Conservation (phyloP, 805 yeast genomes). For the Lipomyces yamadae region DNA sequence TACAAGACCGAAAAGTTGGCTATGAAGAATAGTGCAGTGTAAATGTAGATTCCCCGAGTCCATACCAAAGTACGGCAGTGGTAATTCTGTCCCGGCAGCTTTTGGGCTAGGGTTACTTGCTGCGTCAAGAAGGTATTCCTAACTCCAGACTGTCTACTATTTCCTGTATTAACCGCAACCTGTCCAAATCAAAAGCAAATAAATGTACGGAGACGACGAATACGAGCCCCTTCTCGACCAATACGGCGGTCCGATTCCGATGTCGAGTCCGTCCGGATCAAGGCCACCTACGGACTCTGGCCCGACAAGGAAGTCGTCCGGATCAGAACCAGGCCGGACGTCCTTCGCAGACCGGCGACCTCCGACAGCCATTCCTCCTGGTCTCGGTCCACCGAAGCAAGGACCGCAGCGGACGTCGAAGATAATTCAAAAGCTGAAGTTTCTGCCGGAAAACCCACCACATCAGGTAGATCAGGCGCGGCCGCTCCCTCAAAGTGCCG, state of each 20-base stretch:
- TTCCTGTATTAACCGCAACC: background rate
- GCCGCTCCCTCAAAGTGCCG: slow-evolving; percentile 64
- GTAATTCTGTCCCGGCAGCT: no score
- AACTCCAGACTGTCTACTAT: no score
- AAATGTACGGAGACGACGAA: slow-evolving; percentile 8
- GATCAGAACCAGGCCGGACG: background rate
- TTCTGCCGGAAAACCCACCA: slow-evolving; percentile 66
- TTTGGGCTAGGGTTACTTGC: background rate
- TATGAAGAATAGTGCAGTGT: no score
- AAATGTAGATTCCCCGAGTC: no score
- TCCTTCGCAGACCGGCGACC: slow-evolving; percentile 5
- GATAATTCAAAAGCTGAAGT: slow-evolving; percentile 83
- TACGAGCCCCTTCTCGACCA: slow-evolving; percentile 5
- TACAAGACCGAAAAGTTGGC: background rate
- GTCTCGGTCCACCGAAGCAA: slow-evolving; percentile 25
- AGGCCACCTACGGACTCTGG: background rate
- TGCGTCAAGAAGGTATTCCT: background rate
- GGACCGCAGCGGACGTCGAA: slow-evolving; percentile 75
- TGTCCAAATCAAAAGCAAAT: background rate
- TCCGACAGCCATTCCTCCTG: slow-evolving; percentile 14
- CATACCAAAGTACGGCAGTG: no score
- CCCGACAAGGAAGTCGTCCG: background rate
- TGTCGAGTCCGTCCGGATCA: slow-evolving; percentile 6
- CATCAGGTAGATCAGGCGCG: background rate
- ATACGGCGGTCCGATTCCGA: slow-evolving; percentile 3